phyloP scores from a whole-genome alignment of 805 yeast species.

The Candida khao-thaluensis region DNA sequence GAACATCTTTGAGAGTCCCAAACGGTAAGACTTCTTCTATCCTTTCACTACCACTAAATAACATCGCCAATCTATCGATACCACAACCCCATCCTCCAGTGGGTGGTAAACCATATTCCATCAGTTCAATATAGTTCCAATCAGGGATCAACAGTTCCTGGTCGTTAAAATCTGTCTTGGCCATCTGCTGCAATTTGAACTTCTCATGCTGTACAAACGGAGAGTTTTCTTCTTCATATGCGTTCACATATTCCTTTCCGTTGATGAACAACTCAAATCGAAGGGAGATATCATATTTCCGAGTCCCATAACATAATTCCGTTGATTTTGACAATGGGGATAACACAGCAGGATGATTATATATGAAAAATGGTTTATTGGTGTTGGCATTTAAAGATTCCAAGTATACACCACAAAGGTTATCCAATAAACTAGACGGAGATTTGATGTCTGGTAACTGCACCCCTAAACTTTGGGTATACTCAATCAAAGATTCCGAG shows the following conservation, averaged over 20 bases:
- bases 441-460: conserved; percentile 41
- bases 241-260: conserved; percentile 83
- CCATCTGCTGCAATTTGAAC: conserved; percentile 56
- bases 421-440: conserved; percentile 63
- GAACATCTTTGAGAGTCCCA: conserved; percentile 71
- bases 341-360: conserved; percentile 78
- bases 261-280: conserved; percentile 83
- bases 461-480: conserved; percentile 39
- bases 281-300: conserved; percentile 47
- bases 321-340: conserved; percentile 86
- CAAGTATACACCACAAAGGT: conserved; percentile 55
- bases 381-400: conserved; percentile 47
- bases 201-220: conserved; percentile 70
- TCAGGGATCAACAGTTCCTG: conserved; percentile 71
- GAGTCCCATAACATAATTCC: conserved; percentile 24
- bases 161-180: conserved; percentile 51
- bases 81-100: conserved; percentile 99
- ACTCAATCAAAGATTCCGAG: conserved; percentile 39
- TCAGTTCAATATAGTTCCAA: conserved; percentile 60
- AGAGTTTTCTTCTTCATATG: conserved; percentile 94
- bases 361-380: conserved; percentile 65
- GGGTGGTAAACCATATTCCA: conserved; percentile 96
- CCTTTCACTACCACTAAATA: conserved; percentile 59
- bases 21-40: conserved; percentile 76
- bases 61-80: conserved; percentile 82